Evolutionary conservation across 2,329 filamentous ascomycete genomes (phyloP).

Genomic region (Trichoderma asperellum): DNA sequence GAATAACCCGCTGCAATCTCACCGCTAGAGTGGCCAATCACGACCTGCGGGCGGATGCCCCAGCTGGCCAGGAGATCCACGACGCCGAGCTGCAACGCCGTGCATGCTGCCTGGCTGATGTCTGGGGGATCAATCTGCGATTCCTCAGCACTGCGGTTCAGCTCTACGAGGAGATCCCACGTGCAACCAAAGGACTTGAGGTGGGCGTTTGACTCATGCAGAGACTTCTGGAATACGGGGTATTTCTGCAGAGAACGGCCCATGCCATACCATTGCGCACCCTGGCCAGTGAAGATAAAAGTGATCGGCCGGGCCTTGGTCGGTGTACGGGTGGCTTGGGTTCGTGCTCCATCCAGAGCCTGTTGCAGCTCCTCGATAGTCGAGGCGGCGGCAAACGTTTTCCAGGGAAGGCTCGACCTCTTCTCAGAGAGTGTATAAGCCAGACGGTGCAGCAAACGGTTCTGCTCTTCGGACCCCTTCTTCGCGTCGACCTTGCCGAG

Average conservation of each 20-base stretch:
- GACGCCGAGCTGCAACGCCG: slow-evolving; percentile 18
- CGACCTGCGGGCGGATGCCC: slow-evolving; percentile 5
- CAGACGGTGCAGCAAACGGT: background rate
- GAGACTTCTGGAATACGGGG: slow-evolving; percentile 7
- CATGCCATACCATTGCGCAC: slow-evolving; percentile 33
- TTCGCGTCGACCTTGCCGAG: background rate
- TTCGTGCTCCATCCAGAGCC: background rate
- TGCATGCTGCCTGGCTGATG: slow-evolving; percentile 21
- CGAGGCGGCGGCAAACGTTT: background rate
- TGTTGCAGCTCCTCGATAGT: background rate
- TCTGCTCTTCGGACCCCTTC: background rate
- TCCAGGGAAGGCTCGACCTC: background rate
- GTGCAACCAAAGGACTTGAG: background rate
- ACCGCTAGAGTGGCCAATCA: slow-evolving; percentile 24
- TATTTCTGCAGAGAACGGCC: slow-evolving; percentile 28
- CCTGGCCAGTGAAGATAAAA: slow-evolving; percentile 29
- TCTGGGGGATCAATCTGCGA: slow-evolving; percentile 1
- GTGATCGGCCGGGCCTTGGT: background rate
- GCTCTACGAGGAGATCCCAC: slow-evolving; percentile 22
- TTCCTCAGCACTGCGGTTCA: slow-evolving; percentile 1
- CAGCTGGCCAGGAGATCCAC: slow-evolving; percentile 9
- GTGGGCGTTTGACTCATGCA: background rate
- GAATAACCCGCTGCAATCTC: slow-evolving; percentile 27
- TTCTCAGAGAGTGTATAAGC: background rate
- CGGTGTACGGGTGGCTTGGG: background rate